Conservation (phyloP, 2,329 filamentous ascomycete genomes). For the Basipetospora sp. region DNA sequence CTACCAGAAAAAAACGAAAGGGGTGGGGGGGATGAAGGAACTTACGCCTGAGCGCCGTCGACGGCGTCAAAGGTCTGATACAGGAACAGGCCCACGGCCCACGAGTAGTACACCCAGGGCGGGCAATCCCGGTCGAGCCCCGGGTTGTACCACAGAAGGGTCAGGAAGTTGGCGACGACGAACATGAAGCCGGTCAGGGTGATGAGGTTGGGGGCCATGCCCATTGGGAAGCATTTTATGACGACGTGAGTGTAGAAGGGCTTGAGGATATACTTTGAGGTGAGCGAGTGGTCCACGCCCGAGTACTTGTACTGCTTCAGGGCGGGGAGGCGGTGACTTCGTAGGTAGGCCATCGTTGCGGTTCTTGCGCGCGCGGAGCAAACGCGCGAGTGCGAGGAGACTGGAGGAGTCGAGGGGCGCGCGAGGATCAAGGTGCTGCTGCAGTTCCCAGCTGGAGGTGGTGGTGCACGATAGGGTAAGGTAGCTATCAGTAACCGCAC, state of each 20-base stretch:
- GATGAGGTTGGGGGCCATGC: slow-evolving; percentile 81
- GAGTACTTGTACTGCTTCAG: slow-evolving; percentile 94
- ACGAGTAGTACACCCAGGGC: slow-evolving; percentile 84
- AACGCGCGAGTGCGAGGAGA: slow-evolving; percentile 85
- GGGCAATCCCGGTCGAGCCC: slow-evolving; percentile 86
- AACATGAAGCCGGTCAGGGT: slow-evolving; percentile 84
- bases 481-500: too few relatives aligned
- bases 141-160: slow-evolving; percentile 92
- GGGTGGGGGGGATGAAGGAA: slow-evolving; percentile 13
- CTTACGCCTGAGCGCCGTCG: slow-evolving; percentile 82
- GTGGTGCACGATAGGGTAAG: too few relatives aligned
- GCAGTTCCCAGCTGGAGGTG: too few relatives aligned
- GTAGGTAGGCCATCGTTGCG: slow-evolving; percentile 75
- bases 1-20: too few relatives aligned
- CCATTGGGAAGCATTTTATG: slow-evolving; percentile 88
- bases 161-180: slow-evolving; percentile 76
- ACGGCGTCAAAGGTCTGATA: slow-evolving; percentile 99
- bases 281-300: slow-evolving; percentile 73
- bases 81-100: slow-evolving; percentile 76
- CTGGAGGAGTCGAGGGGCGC: slow-evolving; percentile 78
- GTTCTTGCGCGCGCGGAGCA: not conserved
- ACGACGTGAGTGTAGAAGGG: slow-evolving; percentile 93
- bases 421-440: too few relatives aligned
- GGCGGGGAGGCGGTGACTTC: slow-evolving; percentile 74
- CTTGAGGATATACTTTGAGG: slow-evolving; percentile 88